Percentiles rank a stretch among this genome's conserved stretches.
phyloP scores from a whole-genome alignment of 768 basidiomycete genomes.

The Trametes cinnabarina region DNA sequence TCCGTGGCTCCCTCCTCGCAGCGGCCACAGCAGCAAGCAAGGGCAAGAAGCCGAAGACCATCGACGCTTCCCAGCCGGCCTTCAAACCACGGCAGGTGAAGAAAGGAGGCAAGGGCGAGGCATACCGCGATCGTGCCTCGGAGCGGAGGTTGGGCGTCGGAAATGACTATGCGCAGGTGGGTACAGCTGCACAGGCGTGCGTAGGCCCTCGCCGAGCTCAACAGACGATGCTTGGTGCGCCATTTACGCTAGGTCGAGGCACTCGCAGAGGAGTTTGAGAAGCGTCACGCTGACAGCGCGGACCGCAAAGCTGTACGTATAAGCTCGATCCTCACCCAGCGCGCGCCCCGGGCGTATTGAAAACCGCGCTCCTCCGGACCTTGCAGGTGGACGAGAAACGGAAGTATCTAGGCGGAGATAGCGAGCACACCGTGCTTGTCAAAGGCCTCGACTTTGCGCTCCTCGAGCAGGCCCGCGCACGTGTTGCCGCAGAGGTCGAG shows the following conservation, averaged over 20 bases:
- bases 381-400: constrained; percentile 69
- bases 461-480: constrained; percentile 79
- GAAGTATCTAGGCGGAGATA: constrained; percentile 79
- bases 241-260: constrained; percentile 78
- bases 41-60: constrained; percentile 34
- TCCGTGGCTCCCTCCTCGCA: constrained; percentile 34
- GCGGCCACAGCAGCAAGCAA: constrained; percentile 20
- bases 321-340: not conserved
- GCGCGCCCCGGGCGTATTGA: not conserved
- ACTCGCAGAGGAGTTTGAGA: constrained; percentile 79
- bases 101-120: constrained; percentile 52
- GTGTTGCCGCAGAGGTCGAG: constrained; percentile 41
- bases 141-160: constrained; percentile 66
- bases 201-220: not conserved
- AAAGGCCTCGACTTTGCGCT: constrained; percentile 89
- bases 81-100: constrained; percentile 85
- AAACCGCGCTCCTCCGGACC: constrained; percentile 1
- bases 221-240: too few species aligned
- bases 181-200: constrained; percentile 5
- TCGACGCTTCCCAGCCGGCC: constrained; percentile 53
- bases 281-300: constrained; percentile 51
- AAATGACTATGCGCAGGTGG: constrained; percentile 73
- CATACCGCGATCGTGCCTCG: constrained; percentile 74
- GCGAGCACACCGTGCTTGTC: constrained; percentile 80
- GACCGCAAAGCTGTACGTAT: constrained; percentile 57